Evolutionary conservation across 768 basidiomycete species (phyloP), one percentile per base, ranked within the genome.

Genomic region (Crucibulum laeve): DNA sequence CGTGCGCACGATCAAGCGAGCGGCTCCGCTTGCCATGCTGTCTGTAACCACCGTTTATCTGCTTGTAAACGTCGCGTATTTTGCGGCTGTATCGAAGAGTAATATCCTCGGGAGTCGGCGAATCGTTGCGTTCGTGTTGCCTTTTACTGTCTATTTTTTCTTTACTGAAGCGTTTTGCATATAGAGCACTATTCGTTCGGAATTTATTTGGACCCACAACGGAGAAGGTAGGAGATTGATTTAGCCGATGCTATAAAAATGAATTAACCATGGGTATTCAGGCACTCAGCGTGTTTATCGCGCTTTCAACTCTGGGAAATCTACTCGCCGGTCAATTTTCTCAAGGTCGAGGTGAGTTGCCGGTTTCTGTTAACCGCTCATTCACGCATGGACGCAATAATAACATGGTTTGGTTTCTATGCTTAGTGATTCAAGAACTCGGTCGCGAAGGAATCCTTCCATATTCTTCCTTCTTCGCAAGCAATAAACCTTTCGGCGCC

Each of bases 361-460:
- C 19, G 2, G 13, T 44, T 33, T 10, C 11, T 2, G 23, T 42
- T 25, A 21, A 13, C 19, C 17, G 23, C 15, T 25, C 15, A 25
- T 19, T 28, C 18, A 22, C 25, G 22, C 25, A n/a, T 11, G 8
- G n/a, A 8, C 28, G 28, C n/a, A 19, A 40, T 15, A 3, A 32
- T n/a, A n/a, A n/a, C n/a, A n/a, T n/a, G n/a, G n/a, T 14, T 24
- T 15, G 5, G 14, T 33, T 3, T 41, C 23, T 13, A 1, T 25
- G 19, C 14, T 32, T 51, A 85, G 84, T 86, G 7, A 73, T 85
- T 6, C 86, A 87, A 55, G 85, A 87, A 57, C 68, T 87, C 3
- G 86, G 84, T 0, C 70, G 84, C 11, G 84, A 87, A 52, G 85
- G 82, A 1, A 67, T 86, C 19, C 63, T 87, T 5, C 86, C 86